Conservation (phyloP, 495 filamentous ascomycete species). For the Hypoxylon crocopeplum region DNA sequence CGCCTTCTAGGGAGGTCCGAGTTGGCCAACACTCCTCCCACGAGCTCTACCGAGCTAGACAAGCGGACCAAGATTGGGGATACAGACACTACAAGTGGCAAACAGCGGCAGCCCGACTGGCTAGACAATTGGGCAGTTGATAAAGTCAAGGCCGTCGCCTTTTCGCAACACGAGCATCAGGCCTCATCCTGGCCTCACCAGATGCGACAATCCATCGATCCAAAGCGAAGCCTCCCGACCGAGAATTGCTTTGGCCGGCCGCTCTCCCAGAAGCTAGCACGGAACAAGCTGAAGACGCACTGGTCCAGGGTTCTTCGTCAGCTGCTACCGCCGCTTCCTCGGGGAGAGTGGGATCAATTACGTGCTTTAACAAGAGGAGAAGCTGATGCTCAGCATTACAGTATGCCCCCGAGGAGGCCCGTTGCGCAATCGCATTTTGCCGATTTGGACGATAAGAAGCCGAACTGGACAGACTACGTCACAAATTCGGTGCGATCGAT, state of each 20-base stretch:
- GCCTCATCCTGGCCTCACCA: slow-evolving; percentile 41
- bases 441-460: neutral
- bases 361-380: slow-evolving; percentile 63
- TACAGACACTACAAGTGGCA: neutral
- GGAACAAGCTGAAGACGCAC: slow-evolving; percentile 66
- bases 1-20: slow-evolving; percentile 65
- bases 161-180: slow-evolving; percentile 38
- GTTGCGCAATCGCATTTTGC: slow-evolving; percentile 19
- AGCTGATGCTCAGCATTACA: slow-evolving; percentile 47
- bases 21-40: slow-evolving; percentile 46
- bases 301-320: slow-evolving; percentile 62
- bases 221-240: slow-evolving; percentile 59
- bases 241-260: slow-evolving; percentile 69
- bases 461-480: slow-evolving; percentile 32
- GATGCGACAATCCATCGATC: slow-evolving; percentile 50
- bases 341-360: slow-evolving; percentile 68
- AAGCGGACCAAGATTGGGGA: neutral
- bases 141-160: slow-evolving; percentile 43
- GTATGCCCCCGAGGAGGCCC: slow-evolving; percentile 38
- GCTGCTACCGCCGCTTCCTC: slow-evolving; percentile 75
- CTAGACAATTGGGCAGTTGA: slow-evolving; percentile 51
- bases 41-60: slow-evolving; percentile 46
- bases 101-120: slow-evolving; percentile 42
- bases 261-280: slow-evolving; percentile 56
- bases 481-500: slow-evolving; percentile 30